Evolutionary conservation across 1,139 yeast genomes (phyloP).

Genomic region (Hemisphaericaspora xylanilytica): DNA sequence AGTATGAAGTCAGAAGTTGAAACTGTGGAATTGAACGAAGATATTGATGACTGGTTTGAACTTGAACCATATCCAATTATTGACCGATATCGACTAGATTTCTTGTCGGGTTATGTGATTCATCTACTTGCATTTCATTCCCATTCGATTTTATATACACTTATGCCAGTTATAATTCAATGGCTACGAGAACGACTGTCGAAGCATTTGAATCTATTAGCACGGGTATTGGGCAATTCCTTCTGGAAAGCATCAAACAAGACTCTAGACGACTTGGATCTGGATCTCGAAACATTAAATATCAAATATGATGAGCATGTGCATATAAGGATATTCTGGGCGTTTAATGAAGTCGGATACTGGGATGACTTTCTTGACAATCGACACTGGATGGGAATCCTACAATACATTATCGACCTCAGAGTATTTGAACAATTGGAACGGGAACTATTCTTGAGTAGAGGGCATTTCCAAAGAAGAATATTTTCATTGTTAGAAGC

Average conservation of each 20-base stretch:
- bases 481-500: constrained; percentile 3
- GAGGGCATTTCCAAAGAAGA: constrained; percentile 6
- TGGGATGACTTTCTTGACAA: constrained; percentile 28
- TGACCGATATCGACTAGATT: constrained; percentile 20
- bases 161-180: constrained; percentile 36
- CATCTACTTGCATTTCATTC: constrained; percentile 36
- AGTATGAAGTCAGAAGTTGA: not conserved
- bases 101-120: constrained; percentile 35
- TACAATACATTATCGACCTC: constrained; percentile 15
- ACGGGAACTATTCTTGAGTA: not conserved
- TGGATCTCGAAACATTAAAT: constrained; percentile 20
- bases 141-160: constrained; percentile 27
- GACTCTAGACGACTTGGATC: constrained; percentile 13
- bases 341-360: constrained; percentile 25
- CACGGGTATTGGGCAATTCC: constrained; percentile 16
- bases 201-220: constrained; percentile 13
- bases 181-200: constrained; percentile 30
- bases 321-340: constrained; percentile 26
- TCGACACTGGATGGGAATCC: constrained; percentile 9
- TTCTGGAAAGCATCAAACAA: constrained; percentile 26
- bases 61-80: constrained; percentile 28
- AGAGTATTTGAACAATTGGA: constrained; percentile 10
- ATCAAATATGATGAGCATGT: constrained; percentile 14
- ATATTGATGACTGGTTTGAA: constrained; percentile 40
- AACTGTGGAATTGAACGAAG: constrained; percentile 25